These are phyloP conservation scores for Lineolata rhizophorae DNA, from an alignment of 495 filamentous ascomycete species.

Conservation along the genomic window DNA sequence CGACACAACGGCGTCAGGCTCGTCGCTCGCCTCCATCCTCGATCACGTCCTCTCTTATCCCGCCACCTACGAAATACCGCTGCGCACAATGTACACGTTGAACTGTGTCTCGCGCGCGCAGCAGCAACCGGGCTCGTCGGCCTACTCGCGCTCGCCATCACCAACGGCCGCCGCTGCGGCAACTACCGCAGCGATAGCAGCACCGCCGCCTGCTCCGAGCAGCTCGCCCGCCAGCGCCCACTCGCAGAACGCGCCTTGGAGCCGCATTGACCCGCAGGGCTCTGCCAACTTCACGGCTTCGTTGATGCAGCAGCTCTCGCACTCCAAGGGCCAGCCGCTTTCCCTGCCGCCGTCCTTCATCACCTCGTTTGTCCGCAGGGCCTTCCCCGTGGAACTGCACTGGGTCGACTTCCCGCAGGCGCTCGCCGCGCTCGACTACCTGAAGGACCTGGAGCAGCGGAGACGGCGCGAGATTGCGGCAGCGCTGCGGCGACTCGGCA, in stretches of 20 bases:
- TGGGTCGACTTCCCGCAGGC: slow-evolving; percentile 52
- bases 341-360: slow-evolving; percentile 46
- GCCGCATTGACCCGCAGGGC: slow-evolving; percentile 18
- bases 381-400: slow-evolving; percentile 33
- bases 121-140: slow-evolving; percentile 17
- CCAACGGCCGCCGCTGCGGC: slow-evolving; percentile 7
- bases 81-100: slow-evolving; percentile 53
- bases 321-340: slow-evolving; percentile 38
- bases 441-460: slow-evolving; percentile 43
- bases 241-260: no score
- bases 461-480: slow-evolving; percentile 51
- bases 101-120: slow-evolving; percentile 34
- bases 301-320: slow-evolving; percentile 40
- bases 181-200: no score
- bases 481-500: slow-evolving; percentile 64
- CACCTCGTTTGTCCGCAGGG: slow-evolving; percentile 38
- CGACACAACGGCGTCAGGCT: slow-evolving; percentile 9
- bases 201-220: no score
- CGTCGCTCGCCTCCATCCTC: slow-evolving; percentile 27
- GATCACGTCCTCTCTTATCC: slow-evolving; percentile 49
- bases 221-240: slow-evolving; percentile 14
- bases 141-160: slow-evolving; percentile 13
- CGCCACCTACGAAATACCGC: slow-evolving; percentile 44
- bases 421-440: slow-evolving; percentile 47
- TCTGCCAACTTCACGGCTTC: slow-evolving; percentile 38